Evolutionary conservation across 2,329 filamentous ascomycete genomes (phyloP).

Genomic region (Leptographium flavum): DNA sequence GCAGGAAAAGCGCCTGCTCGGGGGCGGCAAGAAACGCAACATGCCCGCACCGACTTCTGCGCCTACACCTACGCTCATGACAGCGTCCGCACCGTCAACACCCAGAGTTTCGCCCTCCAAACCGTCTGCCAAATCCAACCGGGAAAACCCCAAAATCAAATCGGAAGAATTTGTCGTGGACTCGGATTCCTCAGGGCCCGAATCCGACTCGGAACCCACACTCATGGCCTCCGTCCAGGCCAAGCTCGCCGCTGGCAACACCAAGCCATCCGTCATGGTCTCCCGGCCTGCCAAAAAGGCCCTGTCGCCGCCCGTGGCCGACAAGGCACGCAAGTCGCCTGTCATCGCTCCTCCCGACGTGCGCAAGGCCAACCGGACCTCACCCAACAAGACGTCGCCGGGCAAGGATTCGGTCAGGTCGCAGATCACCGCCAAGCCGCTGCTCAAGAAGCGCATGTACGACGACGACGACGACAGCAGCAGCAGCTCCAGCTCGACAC

Average conservation of each 20-base stretch:
- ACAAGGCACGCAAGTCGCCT: constrained; percentile 9
- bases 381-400: constrained; percentile 5
- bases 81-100: constrained; percentile 2
- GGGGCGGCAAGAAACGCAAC: constrained; percentile 25
- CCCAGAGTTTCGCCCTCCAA: constrained; percentile 16
- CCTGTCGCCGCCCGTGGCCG: constrained; percentile 1
- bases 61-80: too few relatives aligned
- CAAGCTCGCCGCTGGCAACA: constrained; percentile 1
- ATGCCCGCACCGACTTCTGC: constrained; percentile 1
- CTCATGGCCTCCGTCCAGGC: constrained; percentile 18
- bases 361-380: constrained; percentile 10
- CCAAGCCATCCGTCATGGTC: constrained; percentile 7
- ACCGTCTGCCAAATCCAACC: constrained; percentile 25
- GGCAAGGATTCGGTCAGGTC: constrained; percentile 8
- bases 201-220: constrained; percentile 19
- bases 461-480: constrained; percentile 39
- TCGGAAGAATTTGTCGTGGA: constrained; percentile 44
- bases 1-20: constrained; percentile 40
- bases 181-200: constrained; percentile 36
- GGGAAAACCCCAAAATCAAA: constrained; percentile 27
- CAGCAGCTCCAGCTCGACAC: constrained; percentile 45
- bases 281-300: constrained; percentile 7
- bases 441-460: constrained; percentile 35
- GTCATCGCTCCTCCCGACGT: constrained; percentile 6
- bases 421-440: constrained; percentile 14